These are phyloP conservation scores for Metarhizium robertsii DNA, from an alignment of 2,329 filamentous ascomycete species.

Conservation along the genomic window DNA sequence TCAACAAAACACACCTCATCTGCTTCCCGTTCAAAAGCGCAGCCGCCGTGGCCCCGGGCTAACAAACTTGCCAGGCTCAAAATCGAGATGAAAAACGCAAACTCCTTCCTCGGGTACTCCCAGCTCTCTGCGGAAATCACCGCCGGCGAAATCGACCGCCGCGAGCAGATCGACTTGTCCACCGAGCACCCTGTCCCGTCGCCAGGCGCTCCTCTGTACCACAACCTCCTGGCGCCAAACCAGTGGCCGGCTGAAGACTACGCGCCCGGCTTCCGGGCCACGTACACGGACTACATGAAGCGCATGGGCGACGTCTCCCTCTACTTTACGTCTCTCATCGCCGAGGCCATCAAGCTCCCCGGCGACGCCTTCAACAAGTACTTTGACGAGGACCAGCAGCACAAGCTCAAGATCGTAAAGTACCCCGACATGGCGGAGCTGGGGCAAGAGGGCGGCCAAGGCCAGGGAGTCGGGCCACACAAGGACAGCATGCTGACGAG, in stretches of 20 bases:
- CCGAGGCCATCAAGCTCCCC: conserved; percentile 70
- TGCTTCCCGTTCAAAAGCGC: background rate
- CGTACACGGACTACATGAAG: conserved; percentile 66
- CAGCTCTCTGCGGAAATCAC: conserved; percentile 61
- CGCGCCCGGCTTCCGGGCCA: conserved; percentile 58
- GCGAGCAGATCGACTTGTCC: conserved; percentile 80
- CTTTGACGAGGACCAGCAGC: conserved; percentile 66
- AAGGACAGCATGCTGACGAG: conserved; percentile 79
- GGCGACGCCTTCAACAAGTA: conserved; percentile 64
- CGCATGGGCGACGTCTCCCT: conserved; percentile 66
- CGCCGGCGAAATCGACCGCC: conserved; percentile 64
- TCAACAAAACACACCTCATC: too few species aligned
- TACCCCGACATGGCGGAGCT: conserved; percentile 66
- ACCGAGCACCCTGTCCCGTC: conserved; percentile 63
- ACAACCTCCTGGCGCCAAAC: conserved; percentile 67
- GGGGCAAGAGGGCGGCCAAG: conserved; percentile 30
- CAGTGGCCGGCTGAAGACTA: conserved; percentile 64
- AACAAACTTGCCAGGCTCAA: conserved; percentile 34
- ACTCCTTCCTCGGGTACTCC: conserved; percentile 63
- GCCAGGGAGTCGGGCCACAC: conserved; percentile 65
- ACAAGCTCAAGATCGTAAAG: conserved; percentile 85
- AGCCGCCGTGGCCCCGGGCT: background rate
- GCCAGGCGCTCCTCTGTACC: conserved; percentile 55
- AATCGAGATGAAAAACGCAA: conserved; percentile 65
- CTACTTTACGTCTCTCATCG: conserved; percentile 69